phyloP scores from a whole-genome alignment of 139 green algal species.

The Coccomyxa sp. region DNA sequence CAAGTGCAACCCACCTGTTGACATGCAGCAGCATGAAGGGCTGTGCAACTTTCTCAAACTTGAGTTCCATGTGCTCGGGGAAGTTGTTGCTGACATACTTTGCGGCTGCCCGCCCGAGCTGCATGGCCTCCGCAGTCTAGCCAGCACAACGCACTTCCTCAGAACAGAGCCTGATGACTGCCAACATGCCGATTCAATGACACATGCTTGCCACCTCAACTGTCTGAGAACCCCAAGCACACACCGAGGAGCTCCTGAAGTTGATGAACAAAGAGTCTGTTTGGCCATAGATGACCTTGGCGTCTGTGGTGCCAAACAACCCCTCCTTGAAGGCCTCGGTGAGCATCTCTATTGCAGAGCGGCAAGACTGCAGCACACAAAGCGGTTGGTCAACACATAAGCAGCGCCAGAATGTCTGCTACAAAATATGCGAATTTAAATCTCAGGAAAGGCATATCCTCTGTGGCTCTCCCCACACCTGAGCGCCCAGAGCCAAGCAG shows the following conservation, averaged over 20 bases:
- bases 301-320: constrained; percentile 21
- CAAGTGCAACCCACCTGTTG: constrained; percentile 45
- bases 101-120: constrained; percentile 15
- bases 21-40: constrained; percentile 80
- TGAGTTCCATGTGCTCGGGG: constrained; percentile 59
- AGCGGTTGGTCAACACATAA: background rate
- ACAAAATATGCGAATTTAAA: background rate
- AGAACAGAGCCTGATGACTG: too few species aligned
- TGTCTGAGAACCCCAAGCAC: background rate
- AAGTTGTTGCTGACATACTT: constrained; percentile 39
- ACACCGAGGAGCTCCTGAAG: constrained; percentile 8
- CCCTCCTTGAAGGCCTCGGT: constrained; percentile 12
- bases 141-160: too few species aligned
- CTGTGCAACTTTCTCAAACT: constrained; percentile 57
- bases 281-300: constrained; percentile 67
- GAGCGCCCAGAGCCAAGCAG: constrained; percentile 68
- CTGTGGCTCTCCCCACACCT: constrained; percentile 15
- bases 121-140: constrained; percentile 9
- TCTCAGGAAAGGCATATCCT: background rate
- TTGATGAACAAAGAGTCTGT: constrained; percentile 69
- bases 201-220: too few species aligned
- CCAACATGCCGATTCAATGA: too few species aligned
- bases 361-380: background rate
- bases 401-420: background rate
- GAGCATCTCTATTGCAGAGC: background rate